Evolutionary conservation across 805 yeast species (phyloP).

Genomic region (Pichia pseudocactophila): DNA sequence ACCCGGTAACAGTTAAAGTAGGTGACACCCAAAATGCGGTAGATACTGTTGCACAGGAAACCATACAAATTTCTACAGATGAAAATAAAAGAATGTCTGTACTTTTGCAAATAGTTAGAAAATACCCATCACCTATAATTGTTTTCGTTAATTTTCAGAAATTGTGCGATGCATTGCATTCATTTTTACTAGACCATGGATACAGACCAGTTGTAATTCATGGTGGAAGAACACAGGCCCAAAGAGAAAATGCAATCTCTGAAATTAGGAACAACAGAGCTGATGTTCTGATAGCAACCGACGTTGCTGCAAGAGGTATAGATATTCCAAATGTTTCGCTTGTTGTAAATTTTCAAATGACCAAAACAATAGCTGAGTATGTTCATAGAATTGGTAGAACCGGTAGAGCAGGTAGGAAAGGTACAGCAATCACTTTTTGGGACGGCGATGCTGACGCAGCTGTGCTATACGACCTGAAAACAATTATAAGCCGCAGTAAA

Average conservation of each 20-base stretch:
- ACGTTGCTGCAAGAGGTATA: slow-evolving; percentile 92
- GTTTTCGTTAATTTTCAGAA: slow-evolving; percentile 74
- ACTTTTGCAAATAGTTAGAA: slow-evolving; percentile 31
- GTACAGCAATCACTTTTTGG: slow-evolving; percentile 68
- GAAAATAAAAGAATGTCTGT: slow-evolving; percentile 37
- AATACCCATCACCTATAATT: slow-evolving; percentile 59
- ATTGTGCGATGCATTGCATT: slow-evolving; percentile 58
- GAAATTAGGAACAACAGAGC: slow-evolving; percentile 47
- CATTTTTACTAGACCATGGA: slow-evolving; percentile 38
- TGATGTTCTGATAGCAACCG: slow-evolving; percentile 78
- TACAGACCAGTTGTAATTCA: slow-evolving; percentile 58
- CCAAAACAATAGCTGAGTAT: slow-evolving; percentile 69
- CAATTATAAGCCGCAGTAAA: slow-evolving; percentile 36
- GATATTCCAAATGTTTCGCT: slow-evolving; percentile 82
- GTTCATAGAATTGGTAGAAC: slow-evolving; percentile 94
- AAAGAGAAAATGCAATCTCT: slow-evolving; percentile 69
- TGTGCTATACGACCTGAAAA: slow-evolving; percentile 41
- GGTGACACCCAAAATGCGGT: slow-evolving; percentile 61
- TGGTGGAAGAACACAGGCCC: slow-evolving; percentile 80
- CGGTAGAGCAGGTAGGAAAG: slow-evolving; percentile 85
- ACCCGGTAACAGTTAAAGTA: slow-evolving; percentile 57
- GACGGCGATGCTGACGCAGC: slow-evolving; percentile 43
- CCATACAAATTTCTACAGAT: slow-evolving; percentile 41
- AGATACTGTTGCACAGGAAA: slow-evolving; percentile 62
- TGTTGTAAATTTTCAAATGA: slow-evolving; percentile 83